Base-by-base conservation (phyloP, 176 grass and related monocot species). In the Oryza meridionalis region DNA sequence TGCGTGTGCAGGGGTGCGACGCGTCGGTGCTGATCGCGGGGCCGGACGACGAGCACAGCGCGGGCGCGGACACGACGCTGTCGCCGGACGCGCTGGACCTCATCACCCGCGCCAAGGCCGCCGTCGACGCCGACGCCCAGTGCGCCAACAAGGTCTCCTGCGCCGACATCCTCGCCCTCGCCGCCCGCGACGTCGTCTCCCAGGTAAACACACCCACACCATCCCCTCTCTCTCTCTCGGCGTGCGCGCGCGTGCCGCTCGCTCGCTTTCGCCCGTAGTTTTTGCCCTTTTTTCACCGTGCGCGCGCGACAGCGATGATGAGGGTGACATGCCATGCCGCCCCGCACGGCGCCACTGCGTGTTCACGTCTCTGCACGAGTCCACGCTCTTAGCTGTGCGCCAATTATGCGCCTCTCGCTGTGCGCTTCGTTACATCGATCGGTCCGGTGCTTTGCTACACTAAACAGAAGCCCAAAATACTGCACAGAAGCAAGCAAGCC, bases 61-160 rank as follows among this genome's bases (percentile, higher is more conserved):
- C 88, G 19, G 85, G 90, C 12, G 79, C 88, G 22, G 88, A 95
- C 86, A 66, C 88, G 29, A 90, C 93, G 68, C 90, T 95, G 77
- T 88, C 88, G 7, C 81, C 85, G 0, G 81, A 85, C 49, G 93
- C 90, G 79, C 72, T 95, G 43, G 88, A 95, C 81, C 88, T 92
- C 51, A 75, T 95, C 74, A 81, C 73, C 21, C 76, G 75, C 65
- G 93, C 93, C 55, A 95, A 95, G 85, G 88, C 90, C 9, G 93
- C 93, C 32, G 93, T 95, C 1, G 93, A 95, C 68, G 84, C 58
- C 26, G 84, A 93, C 80, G 78, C 90, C 1, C 12, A 16, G 44
- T 95, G 93, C 85, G 17, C 82, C 67, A 86, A 88, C 85, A 95
- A 64, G 84, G 90, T 96, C 46, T 96, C 93, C 67, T 96, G 93